These are phyloP conservation scores for Phytophthora citrophthora DNA, from an alignment of 352 stramenopile species.

Conservation along the genomic window DNA sequence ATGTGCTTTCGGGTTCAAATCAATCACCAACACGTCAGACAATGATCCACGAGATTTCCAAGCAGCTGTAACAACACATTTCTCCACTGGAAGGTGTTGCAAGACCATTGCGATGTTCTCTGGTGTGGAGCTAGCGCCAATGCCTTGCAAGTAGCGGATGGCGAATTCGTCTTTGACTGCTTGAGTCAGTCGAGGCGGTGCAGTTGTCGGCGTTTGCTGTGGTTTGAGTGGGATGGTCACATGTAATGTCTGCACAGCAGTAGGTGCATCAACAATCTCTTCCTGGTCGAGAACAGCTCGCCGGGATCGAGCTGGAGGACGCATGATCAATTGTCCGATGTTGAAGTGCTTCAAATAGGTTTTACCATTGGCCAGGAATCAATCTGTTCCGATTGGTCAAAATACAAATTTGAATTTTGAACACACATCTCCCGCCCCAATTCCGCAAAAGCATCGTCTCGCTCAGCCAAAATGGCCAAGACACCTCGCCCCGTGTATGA, in stretches of 20 bases:
- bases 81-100: constrained; percentile 66
- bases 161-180: constrained; percentile 71
- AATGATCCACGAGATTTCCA: constrained; percentile 69
- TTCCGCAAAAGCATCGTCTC: not conserved
- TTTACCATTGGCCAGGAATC: not conserved
- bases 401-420: constrained; percentile 29
- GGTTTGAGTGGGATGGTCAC: constrained; percentile 63
- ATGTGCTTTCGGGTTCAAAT: constrained; percentile 48
- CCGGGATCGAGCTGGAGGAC: constrained; percentile 13
- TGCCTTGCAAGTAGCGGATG: constrained; percentile 72
- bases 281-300: not conserved
- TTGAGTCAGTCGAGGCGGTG: constrained; percentile 52
- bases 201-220: constrained; percentile 49
- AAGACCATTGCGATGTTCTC: constrained; percentile 73
- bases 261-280: constrained; percentile 28
- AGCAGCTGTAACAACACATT: constrained; percentile 59
- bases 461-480: constrained; percentile 19
- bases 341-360: constrained; percentile 20
- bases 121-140: constrained; percentile 51
- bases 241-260: constrained; percentile 52
- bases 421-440: constrained; percentile 10
- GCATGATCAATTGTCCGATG: constrained; percentile 16
- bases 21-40: constrained; percentile 57
- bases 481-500: constrained; percentile 30
- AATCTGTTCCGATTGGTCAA: constrained; percentile 22